A percentile compares a stretch with the other conserved stretches of the same genome.
Evolutionary conservation across 306 rosid species (phyloP).

Genomic region (Corylus heterophylla): DNA sequence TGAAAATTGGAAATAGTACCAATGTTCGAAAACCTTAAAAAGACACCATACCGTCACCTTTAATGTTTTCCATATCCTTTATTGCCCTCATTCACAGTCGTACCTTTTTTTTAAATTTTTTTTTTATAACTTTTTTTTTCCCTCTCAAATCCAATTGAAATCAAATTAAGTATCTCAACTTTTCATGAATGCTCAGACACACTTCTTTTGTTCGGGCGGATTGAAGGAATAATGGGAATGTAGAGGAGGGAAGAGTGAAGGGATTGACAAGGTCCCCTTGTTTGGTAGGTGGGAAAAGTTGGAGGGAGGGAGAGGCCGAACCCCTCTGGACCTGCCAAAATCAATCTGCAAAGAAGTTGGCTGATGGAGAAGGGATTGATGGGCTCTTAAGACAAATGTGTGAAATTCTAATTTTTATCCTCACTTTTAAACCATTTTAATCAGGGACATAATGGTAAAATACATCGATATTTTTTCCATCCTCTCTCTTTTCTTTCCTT

Average conservation of each 20-base stretch:
- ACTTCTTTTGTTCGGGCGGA: neutral
- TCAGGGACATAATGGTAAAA: neutral
- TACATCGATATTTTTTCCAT: neutral
- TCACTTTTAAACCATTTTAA: neutral
- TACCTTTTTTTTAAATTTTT: neutral
- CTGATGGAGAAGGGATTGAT: neutral
- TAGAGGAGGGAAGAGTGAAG: no score
- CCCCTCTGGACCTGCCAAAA: neutral
- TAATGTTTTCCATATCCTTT: neutral
- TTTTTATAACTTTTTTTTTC: no score
- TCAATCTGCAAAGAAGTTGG: neutral
- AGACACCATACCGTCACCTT: neutral
- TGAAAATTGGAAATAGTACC: neutral
- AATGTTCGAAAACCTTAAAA: neutral
- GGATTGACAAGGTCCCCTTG: no score
- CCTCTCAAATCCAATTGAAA: no score
- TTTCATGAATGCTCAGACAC: neutral
- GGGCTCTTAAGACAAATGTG: neutral
- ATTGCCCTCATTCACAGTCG: neutral
- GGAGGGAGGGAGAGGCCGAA: neutral
- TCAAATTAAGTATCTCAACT: conserved; percentile 4
- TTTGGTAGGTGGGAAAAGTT: no score
- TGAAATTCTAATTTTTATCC: neutral
- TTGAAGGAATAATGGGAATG: neutral
- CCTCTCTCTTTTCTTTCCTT: neutral